Percentiles rank a stretch among this genome's conserved stretches.
phyloP scores from a whole-genome alignment of 495 filamentous ascomycete species.

The Aspergillus cavernicola region DNA sequence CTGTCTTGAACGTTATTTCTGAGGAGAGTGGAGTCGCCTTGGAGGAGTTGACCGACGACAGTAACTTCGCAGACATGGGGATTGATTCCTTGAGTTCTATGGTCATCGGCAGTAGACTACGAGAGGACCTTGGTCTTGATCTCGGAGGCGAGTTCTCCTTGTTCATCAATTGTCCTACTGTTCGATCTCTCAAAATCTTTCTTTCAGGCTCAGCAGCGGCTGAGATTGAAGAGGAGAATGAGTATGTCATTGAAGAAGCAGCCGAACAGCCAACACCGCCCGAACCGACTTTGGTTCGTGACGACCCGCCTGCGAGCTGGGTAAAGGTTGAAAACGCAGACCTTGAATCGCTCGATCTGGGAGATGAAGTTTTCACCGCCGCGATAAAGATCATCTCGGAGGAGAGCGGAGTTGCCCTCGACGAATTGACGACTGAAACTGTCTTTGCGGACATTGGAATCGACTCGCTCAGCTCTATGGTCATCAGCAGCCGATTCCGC shows the following conservation, averaged over 20 bases:
- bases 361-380: background rate
- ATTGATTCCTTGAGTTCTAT: constrained; percentile 51
- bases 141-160: constrained; percentile 36
- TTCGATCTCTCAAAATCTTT: constrained; percentile 43
- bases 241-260: background rate
- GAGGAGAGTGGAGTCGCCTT: constrained; percentile 60
- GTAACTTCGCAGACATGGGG: constrained; percentile 45
- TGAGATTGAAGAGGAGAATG: background rate
- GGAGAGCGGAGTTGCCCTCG: constrained; percentile 38
- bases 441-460: constrained; percentile 45
- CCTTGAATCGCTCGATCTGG: background rate
- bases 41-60: constrained; percentile 53
- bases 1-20: constrained; percentile 57
- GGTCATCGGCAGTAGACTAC: constrained; percentile 41
- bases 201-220: background rate
- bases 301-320: no score
- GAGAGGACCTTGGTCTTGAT: constrained; percentile 47
- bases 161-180: constrained; percentile 55
- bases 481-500: constrained; percentile 33
- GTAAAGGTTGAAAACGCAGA: background rate
- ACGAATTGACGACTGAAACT: constrained; percentile 33
- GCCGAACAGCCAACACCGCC: background rate
- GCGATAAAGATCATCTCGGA: constrained; percentile 36
- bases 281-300: no score
- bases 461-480: constrained; percentile 47